Evolutionary conservation across 306 rosid genomes (phyloP), one percentile per base, ranked within the genome.

Genomic region (Clitoria ternatea): DNA sequence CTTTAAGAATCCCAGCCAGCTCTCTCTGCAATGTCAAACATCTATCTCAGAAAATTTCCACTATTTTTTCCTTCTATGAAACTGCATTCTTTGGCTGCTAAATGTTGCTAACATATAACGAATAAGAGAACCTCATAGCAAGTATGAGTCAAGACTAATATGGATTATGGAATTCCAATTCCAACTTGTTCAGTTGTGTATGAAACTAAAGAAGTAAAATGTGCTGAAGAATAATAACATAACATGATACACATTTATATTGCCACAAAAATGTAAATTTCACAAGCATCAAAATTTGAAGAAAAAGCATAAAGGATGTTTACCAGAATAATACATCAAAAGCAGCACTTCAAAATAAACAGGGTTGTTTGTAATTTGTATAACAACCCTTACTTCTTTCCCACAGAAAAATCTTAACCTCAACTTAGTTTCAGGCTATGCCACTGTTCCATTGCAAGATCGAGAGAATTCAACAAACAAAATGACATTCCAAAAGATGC

Each of bases 1-100:
- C 97, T 81, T 24, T 94, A 75, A 94, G 82, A 79, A 94, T 86
- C 63, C 84, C 96, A 73, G 83, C 74, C 69, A 94, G 71, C 60
- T 87, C 92, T 47, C 42, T 85, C 99, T 94, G 92, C 79, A 79
- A 81, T 47, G 75, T 27, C 37, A 79, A 48, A 81, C 7, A 73
- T 53, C 20, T 9, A 45, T 19, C 30, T 22, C 52, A 75, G 60
- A 65, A 81, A 9, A 48, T 48, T 70, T 47, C 37, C 76, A n/a
- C 40, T 26, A 4, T 39, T 26, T 26, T 49, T 26, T 52, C 40
- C 37, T 26, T 44, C 57, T 35, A 33, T 19, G 64, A 12, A 11
- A 64, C 47, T 22, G 47, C 7, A 68, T 50, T 72, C 7, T 48
- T 13, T 45, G 27, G 19, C 49, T n/a, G 11, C 23, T 57, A 18